Evolutionary conservation across 345 rosid species (phyloP).

Genomic region (Zanthoxylum bungeanum): DNA sequence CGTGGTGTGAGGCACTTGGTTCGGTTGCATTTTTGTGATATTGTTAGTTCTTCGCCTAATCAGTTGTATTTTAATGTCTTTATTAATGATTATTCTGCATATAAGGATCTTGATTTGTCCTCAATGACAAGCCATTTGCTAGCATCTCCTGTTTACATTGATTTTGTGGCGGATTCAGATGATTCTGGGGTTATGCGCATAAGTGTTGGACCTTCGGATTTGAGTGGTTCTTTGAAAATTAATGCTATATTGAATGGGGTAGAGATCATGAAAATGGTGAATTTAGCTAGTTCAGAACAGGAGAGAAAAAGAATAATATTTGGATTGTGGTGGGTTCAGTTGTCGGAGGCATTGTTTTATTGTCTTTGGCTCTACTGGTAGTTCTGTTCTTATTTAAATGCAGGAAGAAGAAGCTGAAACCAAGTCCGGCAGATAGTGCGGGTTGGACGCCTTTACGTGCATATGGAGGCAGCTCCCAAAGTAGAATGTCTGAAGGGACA

Average conservation of each 20-base stretch:
- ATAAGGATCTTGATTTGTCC: constrained; percentile 76
- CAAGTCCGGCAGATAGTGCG: constrained; percentile 53
- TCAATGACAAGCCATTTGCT: constrained; percentile 54
- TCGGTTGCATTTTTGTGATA: constrained; percentile 93
- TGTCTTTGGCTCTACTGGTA: constrained; percentile 32
- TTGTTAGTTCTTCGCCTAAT: constrained; percentile 69
- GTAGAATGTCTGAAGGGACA: constrained; percentile 75
- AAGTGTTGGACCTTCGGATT: constrained; percentile 82
- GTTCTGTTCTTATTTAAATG: constrained; percentile 36
- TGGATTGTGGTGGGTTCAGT: constrained; percentile 58
- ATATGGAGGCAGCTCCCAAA: constrained; percentile 61
- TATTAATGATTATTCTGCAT: constrained; percentile 58
- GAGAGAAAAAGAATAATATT: constrained; percentile 33
- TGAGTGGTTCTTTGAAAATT: constrained; percentile 48
- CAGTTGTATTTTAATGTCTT: constrained; percentile 79
- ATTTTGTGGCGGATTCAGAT: constrained; percentile 68
- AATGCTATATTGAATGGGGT: constrained; percentile 88
- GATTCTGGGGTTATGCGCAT: constrained; percentile 44
- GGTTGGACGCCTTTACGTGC: constrained; percentile 85
- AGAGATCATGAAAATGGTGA: constrained; percentile 79
- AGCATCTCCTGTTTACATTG: constrained; percentile 69
- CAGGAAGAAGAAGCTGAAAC: constrained; percentile 40
- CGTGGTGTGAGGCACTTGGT: constrained; percentile 53
- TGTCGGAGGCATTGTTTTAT: constrained; percentile 54
- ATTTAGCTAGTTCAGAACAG: constrained; percentile 22